Base-by-base conservation (phyloP, 306 rosid species). In the Cucurbita pepo region DNA sequence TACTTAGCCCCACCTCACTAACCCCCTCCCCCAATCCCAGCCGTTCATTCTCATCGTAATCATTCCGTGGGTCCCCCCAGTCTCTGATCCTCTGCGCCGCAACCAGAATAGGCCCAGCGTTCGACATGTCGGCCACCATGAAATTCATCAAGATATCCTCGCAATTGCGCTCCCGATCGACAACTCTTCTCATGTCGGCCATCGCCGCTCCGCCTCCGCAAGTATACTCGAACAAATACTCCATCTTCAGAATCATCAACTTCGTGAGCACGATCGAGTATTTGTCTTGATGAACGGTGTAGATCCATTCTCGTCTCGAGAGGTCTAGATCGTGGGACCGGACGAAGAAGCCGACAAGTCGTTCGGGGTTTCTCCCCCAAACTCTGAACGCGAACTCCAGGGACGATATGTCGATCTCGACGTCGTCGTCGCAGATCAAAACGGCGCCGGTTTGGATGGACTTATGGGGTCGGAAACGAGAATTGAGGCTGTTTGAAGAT, bases 61-160 rank as follows among this genome's bases (percentile, higher is more conserved):
- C 77, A 5, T 52, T 90, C 18, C 98, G 58, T 2, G 92, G 84
- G 72, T 90, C 98, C 0, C 96, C 96, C 57, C 86, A 92, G 73
- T 90, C 96, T 37, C 96, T 78, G 5, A 80, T 91, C 79, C 85
- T 85, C 75, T 65, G 51, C 0, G 91, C 92, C 8, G 87, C 90
- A 6, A 92, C 90, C 83, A 90, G 34, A 14, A 90, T 54, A 19
- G 98, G 93, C 40, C 98, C 98, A 37, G 66, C 78, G 47, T 82
- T 77, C 12, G 54, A 43, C 72, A 41, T 65, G 36, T 92, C 88
- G 0, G 96, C 91, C 72, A 83, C 86, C 72, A 92, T 87, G 3
- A 92, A 85, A 45, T 92, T 92, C 96, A 92, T 92, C 71, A 92
- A 53, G 34, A 92, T 79, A 10, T 90, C 98, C 88, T 92, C 98